A percentile compares a stretch with the other conserved stretches of the same genome.
Conservation (phyloP, 2,329 filamentous ascomycete species). For the Thielaviopsis euricoi region DNA sequence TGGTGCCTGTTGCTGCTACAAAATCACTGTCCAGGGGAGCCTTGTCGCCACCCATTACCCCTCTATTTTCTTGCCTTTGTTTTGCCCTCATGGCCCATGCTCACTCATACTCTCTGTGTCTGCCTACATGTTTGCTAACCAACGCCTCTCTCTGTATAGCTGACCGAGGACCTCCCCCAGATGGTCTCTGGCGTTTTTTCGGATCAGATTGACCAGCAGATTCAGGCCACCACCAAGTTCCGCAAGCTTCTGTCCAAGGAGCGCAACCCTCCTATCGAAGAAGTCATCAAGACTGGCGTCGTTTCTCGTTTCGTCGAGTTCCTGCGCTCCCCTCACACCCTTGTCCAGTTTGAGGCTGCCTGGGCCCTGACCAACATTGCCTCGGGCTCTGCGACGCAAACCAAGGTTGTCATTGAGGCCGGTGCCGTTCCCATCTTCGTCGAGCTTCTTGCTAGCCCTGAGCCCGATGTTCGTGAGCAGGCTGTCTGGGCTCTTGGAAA, state of each 20-base stretch:
- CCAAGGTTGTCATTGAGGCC: conserved; percentile 96
- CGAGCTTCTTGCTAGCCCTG: conserved; percentile 83
- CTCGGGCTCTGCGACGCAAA: conserved; percentile 90
- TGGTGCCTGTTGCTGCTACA: background rate
- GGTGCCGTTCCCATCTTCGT: conserved; percentile 98
- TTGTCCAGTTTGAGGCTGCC: conserved; percentile 97
- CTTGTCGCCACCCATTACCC: conserved; percentile 4
- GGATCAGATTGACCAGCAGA: conserved; percentile 94
- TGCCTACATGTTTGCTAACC: conserved; percentile 15
- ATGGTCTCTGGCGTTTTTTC: conserved; percentile 98
- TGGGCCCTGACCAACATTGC: conserved; percentile 99
- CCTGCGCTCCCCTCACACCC: conserved; percentile 87
- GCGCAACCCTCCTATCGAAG: conserved; percentile 96
- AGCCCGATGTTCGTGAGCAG: conserved; percentile 95
- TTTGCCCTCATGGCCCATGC: background rate
- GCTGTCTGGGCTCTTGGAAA: conserved; percentile 97
- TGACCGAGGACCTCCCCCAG: conserved; percentile 93
- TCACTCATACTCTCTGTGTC: background rate
- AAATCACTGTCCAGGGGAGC: conserved; percentile 1
- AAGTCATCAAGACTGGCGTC: conserved; percentile 97
- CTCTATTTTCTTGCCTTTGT: background rate
- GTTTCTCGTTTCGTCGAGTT: conserved; percentile 97
- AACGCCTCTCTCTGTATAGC: conserved; percentile 30
- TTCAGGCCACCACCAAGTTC: conserved; percentile 95
- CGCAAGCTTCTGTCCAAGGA: conserved; percentile 96